Evolutionary conservation across 2,329 filamentous ascomycete species (phyloP).

Genomic region (Aphanocladium album): DNA sequence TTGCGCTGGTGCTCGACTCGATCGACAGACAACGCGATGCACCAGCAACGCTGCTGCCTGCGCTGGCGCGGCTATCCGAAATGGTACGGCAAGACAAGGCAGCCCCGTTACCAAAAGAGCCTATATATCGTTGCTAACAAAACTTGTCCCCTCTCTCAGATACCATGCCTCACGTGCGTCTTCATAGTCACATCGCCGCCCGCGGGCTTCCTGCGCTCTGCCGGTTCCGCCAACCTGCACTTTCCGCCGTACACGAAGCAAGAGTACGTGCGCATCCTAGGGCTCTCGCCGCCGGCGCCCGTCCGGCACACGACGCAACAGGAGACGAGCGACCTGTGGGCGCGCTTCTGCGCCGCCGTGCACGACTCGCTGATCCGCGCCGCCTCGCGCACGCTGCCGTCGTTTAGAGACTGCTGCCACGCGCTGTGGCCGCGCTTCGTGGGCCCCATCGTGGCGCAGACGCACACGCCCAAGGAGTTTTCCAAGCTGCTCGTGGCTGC

Average conservation of each 20-base stretch:
- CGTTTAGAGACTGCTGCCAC: slow-evolving; percentile 64
- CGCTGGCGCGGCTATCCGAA: slow-evolving; percentile 76
- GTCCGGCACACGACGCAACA: slow-evolving; percentile 46
- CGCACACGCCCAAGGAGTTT: slow-evolving; percentile 74
- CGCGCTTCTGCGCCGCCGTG: slow-evolving; percentile 74
- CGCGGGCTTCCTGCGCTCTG: slow-evolving; percentile 62
- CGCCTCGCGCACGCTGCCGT: slow-evolving; percentile 72
- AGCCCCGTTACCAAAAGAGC: too few species aligned
- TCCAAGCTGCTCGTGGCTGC: slow-evolving; percentile 72
- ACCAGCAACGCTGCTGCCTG: slow-evolving; percentile 71
- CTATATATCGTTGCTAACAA: not conserved
- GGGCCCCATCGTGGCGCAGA: slow-evolving; percentile 68
- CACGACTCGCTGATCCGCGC: slow-evolving; percentile 82
- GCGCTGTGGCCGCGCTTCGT: slow-evolving; percentile 84
- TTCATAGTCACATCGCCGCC: slow-evolving; percentile 71
- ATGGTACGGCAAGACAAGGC: slow-evolving; percentile 45
- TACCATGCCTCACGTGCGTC: slow-evolving; percentile 70
- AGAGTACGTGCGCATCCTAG: slow-evolving; percentile 73
- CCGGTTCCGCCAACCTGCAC: slow-evolving; percentile 69
- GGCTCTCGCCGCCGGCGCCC: slow-evolving; percentile 41
- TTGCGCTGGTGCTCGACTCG: slow-evolving; percentile 81
- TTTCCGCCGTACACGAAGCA: slow-evolving; percentile 81
- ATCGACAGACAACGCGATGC: slow-evolving; percentile 82
- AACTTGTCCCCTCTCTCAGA: slow-evolving; percentile 47
- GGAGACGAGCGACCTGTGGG: slow-evolving; percentile 66